Percentiles rank a stretch among this genome's conserved stretches.
Conservation (phyloP, 345 rosid species). For the Trapa incisa region DNA sequence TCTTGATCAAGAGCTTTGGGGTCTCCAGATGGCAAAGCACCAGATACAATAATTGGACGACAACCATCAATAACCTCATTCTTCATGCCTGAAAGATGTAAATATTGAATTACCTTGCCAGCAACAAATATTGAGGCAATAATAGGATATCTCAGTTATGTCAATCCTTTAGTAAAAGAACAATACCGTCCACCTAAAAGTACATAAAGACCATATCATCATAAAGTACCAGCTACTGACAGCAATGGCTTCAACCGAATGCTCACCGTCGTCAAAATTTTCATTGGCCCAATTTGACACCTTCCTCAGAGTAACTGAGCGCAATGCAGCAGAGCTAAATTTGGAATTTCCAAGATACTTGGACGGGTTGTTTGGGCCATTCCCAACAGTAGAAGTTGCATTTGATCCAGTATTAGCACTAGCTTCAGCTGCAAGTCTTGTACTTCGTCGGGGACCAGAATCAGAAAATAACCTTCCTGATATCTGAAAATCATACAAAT, state of each 20-base stretch:
- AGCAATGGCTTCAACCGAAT: constrained; percentile 9
- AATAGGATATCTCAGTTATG: neutral
- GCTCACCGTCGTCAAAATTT: constrained; percentile 77
- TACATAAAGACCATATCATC: neutral
- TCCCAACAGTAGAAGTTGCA: constrained; percentile 43
- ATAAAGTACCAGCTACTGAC: neutral
- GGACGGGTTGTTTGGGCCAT: constrained; percentile 58
- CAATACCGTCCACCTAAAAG: neutral
- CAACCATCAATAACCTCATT: constrained; percentile 70
- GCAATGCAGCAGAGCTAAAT: constrained; percentile 56
- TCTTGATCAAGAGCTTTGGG: constrained; percentile 53
- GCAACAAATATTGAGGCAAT: neutral
- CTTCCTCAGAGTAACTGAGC: constrained; percentile 78
- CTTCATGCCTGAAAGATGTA: constrained; percentile 40
- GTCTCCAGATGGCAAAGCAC: constrained; percentile 37
- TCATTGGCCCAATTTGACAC: constrained; percentile 87
- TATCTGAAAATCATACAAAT: constrained; percentile 33
- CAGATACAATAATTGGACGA: constrained; percentile 40
- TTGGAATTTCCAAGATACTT: constrained; percentile 81
- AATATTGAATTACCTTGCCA: neutral
- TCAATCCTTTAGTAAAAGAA: neutral
- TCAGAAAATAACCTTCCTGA: constrained; percentile 97
- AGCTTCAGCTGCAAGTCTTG: constrained; percentile 69
- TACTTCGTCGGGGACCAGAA: constrained; percentile 84
- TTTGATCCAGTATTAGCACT: constrained; percentile 41